Conservation (phyloP, 2,329 filamentous ascomycete species). For the Penicillium sp. region DNA sequence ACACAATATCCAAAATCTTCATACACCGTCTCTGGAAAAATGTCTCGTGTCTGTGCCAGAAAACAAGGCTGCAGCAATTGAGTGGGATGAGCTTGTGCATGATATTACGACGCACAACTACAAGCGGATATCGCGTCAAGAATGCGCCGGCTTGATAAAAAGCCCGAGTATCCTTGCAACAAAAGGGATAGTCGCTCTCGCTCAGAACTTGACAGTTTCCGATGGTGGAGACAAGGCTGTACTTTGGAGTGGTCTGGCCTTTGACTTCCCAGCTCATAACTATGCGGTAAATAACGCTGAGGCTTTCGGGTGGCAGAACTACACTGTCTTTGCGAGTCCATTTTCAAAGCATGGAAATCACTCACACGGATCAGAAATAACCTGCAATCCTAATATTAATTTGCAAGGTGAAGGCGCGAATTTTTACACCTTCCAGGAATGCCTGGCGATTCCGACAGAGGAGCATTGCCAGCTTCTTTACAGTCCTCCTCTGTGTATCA, state of each 20-base stretch:
- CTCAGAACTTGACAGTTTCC: conserved; percentile 2
- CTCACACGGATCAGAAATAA: too few species aligned
- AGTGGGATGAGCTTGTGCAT: neutral
- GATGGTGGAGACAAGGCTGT: conserved; percentile 2
- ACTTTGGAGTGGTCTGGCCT: neutral
- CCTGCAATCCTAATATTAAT: too few species aligned
- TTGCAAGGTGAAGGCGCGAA: too few species aligned
- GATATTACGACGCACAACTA: neutral
- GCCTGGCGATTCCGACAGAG: conserved; percentile 3
- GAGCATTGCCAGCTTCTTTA: conserved; percentile 18
- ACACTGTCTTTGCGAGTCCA: too few species aligned
- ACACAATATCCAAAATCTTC: neutral
- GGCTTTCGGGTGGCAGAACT: too few species aligned
- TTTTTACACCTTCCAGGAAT: neutral
- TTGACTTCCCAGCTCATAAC: neutral
- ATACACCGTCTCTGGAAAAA: neutral
- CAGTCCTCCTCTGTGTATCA: conserved; percentile 13
- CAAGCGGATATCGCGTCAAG: neutral
- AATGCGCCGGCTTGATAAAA: neutral
- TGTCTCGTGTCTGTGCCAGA: neutral
- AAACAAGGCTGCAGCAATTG: neutral
- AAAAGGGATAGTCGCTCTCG: neutral
- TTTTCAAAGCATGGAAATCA: too few species aligned
- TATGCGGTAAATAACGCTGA: too few species aligned
- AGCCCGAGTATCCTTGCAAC: neutral